Conservation (phyloP, 169 alveolate genomes). For the Plasmodium relictum region DNA sequence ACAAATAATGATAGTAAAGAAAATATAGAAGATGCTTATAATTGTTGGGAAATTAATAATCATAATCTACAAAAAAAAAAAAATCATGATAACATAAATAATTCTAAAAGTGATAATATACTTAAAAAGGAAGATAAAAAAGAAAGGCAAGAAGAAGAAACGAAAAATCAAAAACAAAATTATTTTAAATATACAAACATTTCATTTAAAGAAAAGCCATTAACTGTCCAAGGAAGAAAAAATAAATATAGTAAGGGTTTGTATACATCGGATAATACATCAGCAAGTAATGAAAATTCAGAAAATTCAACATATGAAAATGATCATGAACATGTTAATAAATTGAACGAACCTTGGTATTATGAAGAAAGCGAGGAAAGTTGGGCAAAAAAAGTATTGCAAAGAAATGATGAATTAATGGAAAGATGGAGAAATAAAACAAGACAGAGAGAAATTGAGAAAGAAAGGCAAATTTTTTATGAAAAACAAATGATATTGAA, state of each 20-base stretch:
- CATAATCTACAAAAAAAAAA: too few species aligned
- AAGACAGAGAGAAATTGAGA: conserved; percentile 67
- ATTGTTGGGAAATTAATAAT: too few species aligned
- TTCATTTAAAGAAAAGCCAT: not conserved
- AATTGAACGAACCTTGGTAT: conserved; percentile 44
- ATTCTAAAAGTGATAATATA: not conserved
- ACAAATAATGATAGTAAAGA: too few species aligned
- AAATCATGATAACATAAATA: not conserved
- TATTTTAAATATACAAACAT: not conserved
- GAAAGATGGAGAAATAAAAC: conserved; percentile 82
- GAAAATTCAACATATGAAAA: conserved; percentile 1
- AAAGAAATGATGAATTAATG: conserved; percentile 82
- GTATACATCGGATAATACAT: conserved; percentile 16
- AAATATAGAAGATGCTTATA: too few species aligned
- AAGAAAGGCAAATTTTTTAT: conserved; percentile 72
- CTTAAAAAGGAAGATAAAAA: not conserved
- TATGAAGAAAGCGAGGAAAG: conserved; percentile 74
- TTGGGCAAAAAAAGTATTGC: conserved; percentile 81
- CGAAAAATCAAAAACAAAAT: not conserved
- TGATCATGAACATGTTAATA: conserved; percentile 6
- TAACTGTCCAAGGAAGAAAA: conserved; percentile 32
- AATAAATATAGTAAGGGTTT: conserved; percentile 14
- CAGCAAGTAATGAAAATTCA: not conserved
- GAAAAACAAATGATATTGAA: conserved; percentile 74
- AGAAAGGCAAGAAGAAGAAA: not conserved